A percentile compares a stretch with the other conserved stretches of the same genome.
These are phyloP conservation scores for Canna indica DNA, from an alignment of 176 grass and related monocot species.

Conservation along the genomic window DNA sequence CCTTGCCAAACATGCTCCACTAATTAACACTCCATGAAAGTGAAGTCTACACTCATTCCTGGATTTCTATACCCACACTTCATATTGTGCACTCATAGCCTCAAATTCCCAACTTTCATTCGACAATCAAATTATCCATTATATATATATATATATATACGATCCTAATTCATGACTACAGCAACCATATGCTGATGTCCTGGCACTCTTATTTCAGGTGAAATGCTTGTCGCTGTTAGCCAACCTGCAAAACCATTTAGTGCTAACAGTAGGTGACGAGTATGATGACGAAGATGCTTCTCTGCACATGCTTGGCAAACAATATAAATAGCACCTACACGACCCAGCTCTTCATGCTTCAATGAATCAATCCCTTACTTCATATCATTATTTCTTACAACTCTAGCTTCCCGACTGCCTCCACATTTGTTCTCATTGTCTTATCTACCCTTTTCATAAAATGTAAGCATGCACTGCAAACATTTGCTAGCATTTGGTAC, in stretches of 20 bases:
- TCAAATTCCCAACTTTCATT: too few species aligned
- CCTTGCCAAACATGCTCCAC: neutral
- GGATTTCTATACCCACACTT: neutral
- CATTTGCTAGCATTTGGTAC: conserved; percentile 56
- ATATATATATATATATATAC: too few species aligned
- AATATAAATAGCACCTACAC: neutral
- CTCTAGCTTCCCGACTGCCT: neutral
- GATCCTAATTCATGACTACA: neutral
- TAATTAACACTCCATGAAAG: neutral
- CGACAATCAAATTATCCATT: too few species aligned
- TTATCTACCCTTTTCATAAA: conserved; percentile 17
- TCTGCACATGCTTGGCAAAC: neutral
- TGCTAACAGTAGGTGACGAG: neutral
- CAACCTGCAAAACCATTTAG: conserved; percentile 1
- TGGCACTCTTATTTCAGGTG: neutral
- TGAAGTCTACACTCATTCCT: neutral
- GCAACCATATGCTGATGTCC: neutral
- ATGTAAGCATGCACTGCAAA: conserved; percentile 46
- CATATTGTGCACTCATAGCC: too few species aligned
- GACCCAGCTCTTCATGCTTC: neutral
- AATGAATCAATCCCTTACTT: neutral
- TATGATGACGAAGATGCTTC: neutral
- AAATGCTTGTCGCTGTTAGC: conserved; percentile 9
- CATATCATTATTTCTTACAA: neutral
- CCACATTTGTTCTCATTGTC: conserved; percentile 16